Evolutionary conservation across 2,329 filamentous ascomycete species (phyloP), one percentile per base, ranked within the genome.

Genomic region (Chaetomiaceae sp.): DNA sequence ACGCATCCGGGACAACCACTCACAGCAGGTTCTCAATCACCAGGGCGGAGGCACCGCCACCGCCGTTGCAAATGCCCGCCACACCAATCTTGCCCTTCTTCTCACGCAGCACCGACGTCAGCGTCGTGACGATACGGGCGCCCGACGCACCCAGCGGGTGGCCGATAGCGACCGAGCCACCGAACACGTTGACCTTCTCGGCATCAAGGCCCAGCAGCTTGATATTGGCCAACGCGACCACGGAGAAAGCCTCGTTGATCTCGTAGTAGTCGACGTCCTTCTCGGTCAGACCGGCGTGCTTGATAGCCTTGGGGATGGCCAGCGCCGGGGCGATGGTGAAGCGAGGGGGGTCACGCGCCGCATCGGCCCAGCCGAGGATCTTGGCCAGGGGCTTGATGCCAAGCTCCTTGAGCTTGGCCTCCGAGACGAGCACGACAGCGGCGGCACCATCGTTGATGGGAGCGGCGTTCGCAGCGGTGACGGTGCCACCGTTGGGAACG

Each of bases 211-310:
- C 79, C 35, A 99, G 83, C 49, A 97, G 71, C 81, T 99, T 96
- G 74, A 96, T 83, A 77, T 99, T 99, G 60, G 93, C 91, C 46
- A 99, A 80, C 34, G 93, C 89, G 57, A 99, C 93, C 44, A 96
- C 93, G 57, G 88, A 93, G 78, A 99, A 99, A 37, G 93, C 93
- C 78, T 99, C 93, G 77, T 99, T 99, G 78, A 99, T 96, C 78
- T 99, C 93, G 70, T 93, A 99, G 62, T 83, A 93, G 65, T 97
- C 92, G 52, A 99, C 79, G 53, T 88, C 78, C 57, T 85, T 82
- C 61, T 84, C 79, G 51, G 82, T 80, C 56, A 99, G 74, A 56
- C 88, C 87, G 55, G 93, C 93, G 73, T 99, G 92, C 79, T 92
- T 90, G 66, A 99, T 82, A 52, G 93, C 93, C 79, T 97, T 99